Evolutionary conservation across 129 eudicot genomes (phyloP), one percentile per base, ranked within the genome.

Genomic region (Pseudognaphalium luteoalbum): DNA sequence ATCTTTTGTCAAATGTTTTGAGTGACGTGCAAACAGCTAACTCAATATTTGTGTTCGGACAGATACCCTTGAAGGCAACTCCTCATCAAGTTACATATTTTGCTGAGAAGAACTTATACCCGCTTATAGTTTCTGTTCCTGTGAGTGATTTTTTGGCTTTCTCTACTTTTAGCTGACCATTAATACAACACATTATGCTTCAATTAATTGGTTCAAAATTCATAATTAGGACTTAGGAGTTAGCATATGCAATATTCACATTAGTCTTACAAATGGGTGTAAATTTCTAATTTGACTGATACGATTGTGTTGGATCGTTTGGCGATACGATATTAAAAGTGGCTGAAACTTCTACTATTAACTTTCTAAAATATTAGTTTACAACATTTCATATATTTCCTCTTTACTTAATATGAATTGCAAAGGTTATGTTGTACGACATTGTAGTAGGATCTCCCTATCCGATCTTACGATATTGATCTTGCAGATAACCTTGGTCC

Each of bases 71-170:
- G 83, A 94, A 94, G 88, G 91, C 94, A 14, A 94, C 99, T 79
- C 99, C 99, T 2, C 99, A 94, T 86, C 99, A 94, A 89, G 97
- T 94, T 15, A 86, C 99, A 61, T 94, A 89, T 83, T 94, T 91
- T 76, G 85, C 99, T 28, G 96, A 91, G 83, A 94, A 94, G 92
- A 94, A 94, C 81, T 66, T 94, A 35, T 94, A 94, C 80, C 93
- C 99, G 3, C 83, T 94, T 34, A 94, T 94, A 60, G 92, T 91
- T 72, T 94, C 99, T 52, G 83, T 85, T 75, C 97, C 97, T 44
- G 99, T 94, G 78, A 94, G 99, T 90, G 57, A 34, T 65, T 75
- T 68, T 76, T 72, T 76, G 21, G 37, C 63, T 33, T 35, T 66
- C 62, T 63, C 51, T 77, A 6, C 44, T 39, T 60, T 54, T 42